phyloP scores from a whole-genome alignment of 352 stramenopile genomes.

The Peronospora tabacina region DNA sequence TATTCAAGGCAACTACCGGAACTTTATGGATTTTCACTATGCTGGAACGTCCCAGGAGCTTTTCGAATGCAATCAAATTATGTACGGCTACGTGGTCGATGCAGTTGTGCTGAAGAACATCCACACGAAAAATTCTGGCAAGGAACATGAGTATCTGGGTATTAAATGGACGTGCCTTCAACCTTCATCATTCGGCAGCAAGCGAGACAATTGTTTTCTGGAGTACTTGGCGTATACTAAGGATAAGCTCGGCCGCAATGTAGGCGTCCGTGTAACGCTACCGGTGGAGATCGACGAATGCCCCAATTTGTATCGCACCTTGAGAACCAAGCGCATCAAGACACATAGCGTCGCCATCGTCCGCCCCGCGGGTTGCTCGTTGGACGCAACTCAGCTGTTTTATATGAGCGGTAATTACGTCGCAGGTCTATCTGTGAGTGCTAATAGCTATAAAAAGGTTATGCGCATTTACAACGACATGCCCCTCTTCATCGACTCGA shows the following conservation, averaged over 20 bases:
- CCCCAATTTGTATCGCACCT: slow-evolving; percentile 31
- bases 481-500: slow-evolving; percentile 48
- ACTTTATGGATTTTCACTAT: slow-evolving; percentile 66
- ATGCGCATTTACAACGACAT: slow-evolving; percentile 55
- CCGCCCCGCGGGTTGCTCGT: slow-evolving; percentile 16
- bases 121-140: slow-evolving; percentile 33
- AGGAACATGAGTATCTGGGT: slow-evolving; percentile 56
- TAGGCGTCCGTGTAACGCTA: slow-evolving; percentile 60
- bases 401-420: slow-evolving; percentile 54
- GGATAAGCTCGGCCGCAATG: slow-evolving; percentile 44
- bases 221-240: slow-evolving; percentile 65
- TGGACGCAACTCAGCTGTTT: slow-evolving; percentile 44
- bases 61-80: slow-evolving; percentile 63
- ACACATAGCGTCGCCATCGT: slow-evolving; percentile 47
- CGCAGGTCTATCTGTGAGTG: slow-evolving; percentile 24
- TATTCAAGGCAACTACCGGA: slow-evolving; percentile 48
- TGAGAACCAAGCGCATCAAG: slow-evolving; percentile 51
- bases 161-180: slow-evolving; percentile 75
- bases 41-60: slow-evolving; percentile 49
- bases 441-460: slow-evolving; percentile 33
- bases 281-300: slow-evolving; percentile 59
- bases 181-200: slow-evolving; percentile 42
- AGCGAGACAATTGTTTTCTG: slow-evolving; percentile 63
- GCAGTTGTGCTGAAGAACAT: slow-evolving; percentile 70
- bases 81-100: slow-evolving; percentile 56